Conservation (phyloP, 1,284 basidiomycete genomes). For the Exobasidium cylindrosporum region DNA sequence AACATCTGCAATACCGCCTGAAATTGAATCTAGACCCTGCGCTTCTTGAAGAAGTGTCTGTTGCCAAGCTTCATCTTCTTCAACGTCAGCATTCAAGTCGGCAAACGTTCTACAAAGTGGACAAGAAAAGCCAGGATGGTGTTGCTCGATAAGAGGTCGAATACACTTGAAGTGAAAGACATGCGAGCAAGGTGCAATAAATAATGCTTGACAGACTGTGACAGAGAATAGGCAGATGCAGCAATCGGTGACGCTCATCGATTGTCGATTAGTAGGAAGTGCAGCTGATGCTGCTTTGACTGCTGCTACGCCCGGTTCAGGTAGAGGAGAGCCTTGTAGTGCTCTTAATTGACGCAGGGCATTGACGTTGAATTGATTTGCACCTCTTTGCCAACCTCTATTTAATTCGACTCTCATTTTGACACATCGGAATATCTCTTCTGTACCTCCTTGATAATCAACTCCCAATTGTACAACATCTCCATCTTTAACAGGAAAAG, state of each 20-base stretch:
- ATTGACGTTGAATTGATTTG: conserved; percentile 88
- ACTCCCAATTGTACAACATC: conserved; percentile 94
- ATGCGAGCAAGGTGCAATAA: conserved; percentile 82
- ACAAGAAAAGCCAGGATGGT: conserved; percentile 91
- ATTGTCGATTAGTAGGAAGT: conserved; percentile 36
- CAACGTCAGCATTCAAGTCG: conserved; percentile 93
- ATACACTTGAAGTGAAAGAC: conserved; percentile 99
- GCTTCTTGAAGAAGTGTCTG: conserved; percentile 39
- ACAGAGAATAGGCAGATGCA: conserved; percentile 72
- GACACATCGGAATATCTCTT: conserved; percentile 96
- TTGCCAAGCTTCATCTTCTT: conserved; percentile 58
- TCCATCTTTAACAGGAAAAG: conserved; percentile 82
- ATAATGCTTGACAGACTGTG: conserved; percentile 89
- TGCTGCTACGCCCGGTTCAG: conserved; percentile 15
- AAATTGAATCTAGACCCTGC: conserved; percentile 4
- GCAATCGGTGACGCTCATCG: conserved; percentile 50
- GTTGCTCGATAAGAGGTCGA: conserved; percentile 75
- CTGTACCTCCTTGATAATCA: conserved; percentile 94
- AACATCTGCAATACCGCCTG: background rate
- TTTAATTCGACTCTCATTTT: conserved; percentile 89
- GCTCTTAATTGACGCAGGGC: conserved; percentile 77
- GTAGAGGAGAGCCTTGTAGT: conserved; percentile 59
- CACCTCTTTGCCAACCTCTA: conserved; percentile 76
- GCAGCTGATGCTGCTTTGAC: background rate
- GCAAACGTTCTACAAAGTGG: conserved; percentile 81